phyloP scores from a whole-genome alignment of 495 filamentous ascomycete species.

The Hypoxylon perforatum region DNA sequence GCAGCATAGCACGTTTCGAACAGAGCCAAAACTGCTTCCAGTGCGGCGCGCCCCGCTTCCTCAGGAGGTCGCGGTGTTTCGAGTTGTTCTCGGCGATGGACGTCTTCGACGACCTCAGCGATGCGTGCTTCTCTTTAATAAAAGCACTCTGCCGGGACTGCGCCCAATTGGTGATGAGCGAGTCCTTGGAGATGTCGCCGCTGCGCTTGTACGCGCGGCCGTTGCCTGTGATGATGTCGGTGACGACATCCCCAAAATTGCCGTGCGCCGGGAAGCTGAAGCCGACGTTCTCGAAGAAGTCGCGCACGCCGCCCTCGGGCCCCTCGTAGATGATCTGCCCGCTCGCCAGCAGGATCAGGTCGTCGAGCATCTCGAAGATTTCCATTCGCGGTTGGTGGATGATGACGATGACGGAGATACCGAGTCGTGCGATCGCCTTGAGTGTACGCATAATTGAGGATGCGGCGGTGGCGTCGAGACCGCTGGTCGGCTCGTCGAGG shows the following conservation, averaged over 20 bases:
- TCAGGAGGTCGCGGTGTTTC: slow-evolving; percentile 45
- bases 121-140: slow-evolving; percentile 33
- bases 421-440: slow-evolving; percentile 56
- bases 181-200: slow-evolving; percentile 56
- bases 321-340: slow-evolving; percentile 60
- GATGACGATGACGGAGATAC: slow-evolving; percentile 59
- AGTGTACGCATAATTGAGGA: slow-evolving; percentile 67
- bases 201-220: slow-evolving; percentile 56
- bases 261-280: slow-evolving; percentile 54
- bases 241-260: slow-evolving; percentile 61
- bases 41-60: slow-evolving; percentile 59
- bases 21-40: slow-evolving; percentile 60
- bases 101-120: slow-evolving; percentile 26
- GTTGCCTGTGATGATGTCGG: slow-evolving; percentile 63
- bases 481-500: slow-evolving; percentile 73
- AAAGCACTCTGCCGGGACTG: slow-evolving; percentile 38
- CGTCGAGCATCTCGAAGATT: slow-evolving; percentile 61
- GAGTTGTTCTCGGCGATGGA: slow-evolving; percentile 41
- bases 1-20: slow-evolving; percentile 59
- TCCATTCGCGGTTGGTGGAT: slow-evolving; percentile 60
- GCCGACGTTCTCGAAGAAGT: slow-evolving; percentile 59
- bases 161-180: slow-evolving; percentile 55
- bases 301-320: slow-evolving; percentile 45
- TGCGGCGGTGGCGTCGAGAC: slow-evolving; percentile 72
- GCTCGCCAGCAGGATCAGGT: slow-evolving; percentile 56